phyloP scores from a whole-genome alignment of 1,284 basidiomycete genomes.

The Fistulinella cinereoalba region DNA sequence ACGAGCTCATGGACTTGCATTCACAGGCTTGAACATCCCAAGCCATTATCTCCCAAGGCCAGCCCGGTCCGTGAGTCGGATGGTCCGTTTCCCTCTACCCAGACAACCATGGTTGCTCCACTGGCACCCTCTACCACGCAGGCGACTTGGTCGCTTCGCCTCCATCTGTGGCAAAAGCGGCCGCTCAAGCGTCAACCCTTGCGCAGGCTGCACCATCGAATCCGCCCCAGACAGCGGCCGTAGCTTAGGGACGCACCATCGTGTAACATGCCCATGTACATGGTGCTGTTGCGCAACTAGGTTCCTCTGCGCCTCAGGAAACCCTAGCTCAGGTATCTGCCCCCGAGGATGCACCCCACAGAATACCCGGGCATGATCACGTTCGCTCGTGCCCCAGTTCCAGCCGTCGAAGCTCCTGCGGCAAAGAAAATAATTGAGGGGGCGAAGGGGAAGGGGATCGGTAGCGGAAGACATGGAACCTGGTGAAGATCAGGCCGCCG shows the following conservation, averaged over 20 bases:
- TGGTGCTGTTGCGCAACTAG: slow-evolving; percentile 13
- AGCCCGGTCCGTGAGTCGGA: slow-evolving; percentile 1
- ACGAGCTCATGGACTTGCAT: neutral
- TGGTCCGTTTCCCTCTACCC: slow-evolving; percentile 16
- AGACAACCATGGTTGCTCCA: slow-evolving; percentile 28
- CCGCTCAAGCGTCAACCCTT: neutral
- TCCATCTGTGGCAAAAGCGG: slow-evolving; percentile 2
- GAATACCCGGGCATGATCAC: slow-evolving; percentile 22
- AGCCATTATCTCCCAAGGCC: slow-evolving; percentile 1
- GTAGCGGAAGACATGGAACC: slow-evolving; percentile 10
- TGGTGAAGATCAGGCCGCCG: neutral
- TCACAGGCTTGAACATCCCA: slow-evolving; percentile 4
- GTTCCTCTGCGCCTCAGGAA: neutral
- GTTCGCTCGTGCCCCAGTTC: slow-evolving; percentile 16
- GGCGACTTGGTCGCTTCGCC: too few relatives aligned
- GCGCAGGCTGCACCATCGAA: too few relatives aligned
- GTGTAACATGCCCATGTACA: slow-evolving; percentile 4
- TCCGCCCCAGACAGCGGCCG: slow-evolving; percentile 11
- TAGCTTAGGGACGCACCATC: slow-evolving; percentile 1
- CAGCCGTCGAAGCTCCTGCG: neutral
- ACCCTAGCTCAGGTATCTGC: neutral
- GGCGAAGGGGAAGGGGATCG: slow-evolving; percentile 8
- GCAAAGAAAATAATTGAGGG: neutral
- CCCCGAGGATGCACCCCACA: slow-evolving; percentile 7
- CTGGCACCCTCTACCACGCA: too few relatives aligned